phyloP scores from a whole-genome alignment of 2,329 filamentous ascomycete species.

The Aureobasidium musti region DNA sequence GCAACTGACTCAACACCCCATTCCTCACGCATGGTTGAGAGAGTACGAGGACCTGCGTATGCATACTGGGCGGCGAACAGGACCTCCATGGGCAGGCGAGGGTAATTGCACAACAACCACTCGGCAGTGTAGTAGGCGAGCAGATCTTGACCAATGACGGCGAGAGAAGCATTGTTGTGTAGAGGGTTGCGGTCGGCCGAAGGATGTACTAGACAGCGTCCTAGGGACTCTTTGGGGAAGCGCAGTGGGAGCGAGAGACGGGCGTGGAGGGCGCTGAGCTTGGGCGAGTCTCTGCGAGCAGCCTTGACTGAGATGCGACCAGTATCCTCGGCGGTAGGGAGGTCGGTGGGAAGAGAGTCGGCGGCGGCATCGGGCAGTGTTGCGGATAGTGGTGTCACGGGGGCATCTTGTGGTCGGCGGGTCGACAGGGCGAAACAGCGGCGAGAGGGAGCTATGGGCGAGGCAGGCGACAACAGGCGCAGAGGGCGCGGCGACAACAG shows the following conservation, averaged over 20 bases:
- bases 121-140: slow-evolving; percentile 88
- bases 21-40: slow-evolving; percentile 72
- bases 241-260: slow-evolving; percentile 79
- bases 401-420: slow-evolving; percentile 16
- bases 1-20: slow-evolving; percentile 94
- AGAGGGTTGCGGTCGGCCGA: slow-evolving; percentile 76
- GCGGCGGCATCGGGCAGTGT: not conserved
- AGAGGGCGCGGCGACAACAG: slow-evolving; percentile 4
- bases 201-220: slow-evolving; percentile 78
- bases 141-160: slow-evolving; percentile 77
- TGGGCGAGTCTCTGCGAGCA: slow-evolving; percentile 64
- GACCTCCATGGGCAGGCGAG: slow-evolving; percentile 85
- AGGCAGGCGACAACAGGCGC: not conserved
- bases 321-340: not conserved
- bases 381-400: slow-evolving; percentile 1
- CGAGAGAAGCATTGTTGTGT: slow-evolving; percentile 88
- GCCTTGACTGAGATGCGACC: not conserved
- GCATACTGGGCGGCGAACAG: slow-evolving; percentile 83
- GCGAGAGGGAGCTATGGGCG: not conserved
- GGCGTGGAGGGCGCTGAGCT: slow-evolving; percentile 89
- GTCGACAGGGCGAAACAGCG: slow-evolving; percentile 15
- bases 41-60: slow-evolving; percentile 73
- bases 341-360: not conserved
- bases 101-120: slow-evolving; percentile 83
- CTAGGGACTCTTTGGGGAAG: slow-evolving; percentile 82